Base-by-base conservation (phyloP, 768 basidiomycete genomes). In the Hygrophorus russula region DNA sequence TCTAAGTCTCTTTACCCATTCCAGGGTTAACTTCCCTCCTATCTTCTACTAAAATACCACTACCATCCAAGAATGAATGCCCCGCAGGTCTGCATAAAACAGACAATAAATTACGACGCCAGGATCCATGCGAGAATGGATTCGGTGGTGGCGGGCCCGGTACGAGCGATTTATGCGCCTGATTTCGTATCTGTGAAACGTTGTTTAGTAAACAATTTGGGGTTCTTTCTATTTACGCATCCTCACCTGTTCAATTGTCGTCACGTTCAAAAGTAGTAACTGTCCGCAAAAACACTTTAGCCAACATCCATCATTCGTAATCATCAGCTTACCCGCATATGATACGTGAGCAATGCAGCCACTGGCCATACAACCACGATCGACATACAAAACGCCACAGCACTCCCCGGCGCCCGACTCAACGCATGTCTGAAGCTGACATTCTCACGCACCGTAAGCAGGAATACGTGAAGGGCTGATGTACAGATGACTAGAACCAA, bases 201-300 rank as follows among this genome's bases (percentile, higher is more conserved):
- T 32, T 30, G 29, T 37, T 8, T 3, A 36, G 17, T 15, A 29
- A 9, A 36, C 4, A 45, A 15, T 19, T 7, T 24, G 30, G 13
- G 19, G 41, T 8, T 28, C 37, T 14, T 35, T 35, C 17, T 17
- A 17, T 35, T n/a, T 35, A 35, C 4, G 31, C 14, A 29, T 36
- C 56, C 77, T 60, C 59, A 85, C 84, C 74, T 91, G 89, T 65
- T 97, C 93, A 48, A 97, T 91, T n/a, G 92, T 97, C 7, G 93
- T 96, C 29, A 90, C 71, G 59, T 94, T 93, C 49, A 91, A 67
- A 27, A 91, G 58, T 42, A 94, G 63, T 38, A 97, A 70, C 82
- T 24, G 35, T 36, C 7, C 24, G 20, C 17, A 19, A 19, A 27
- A 48, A 38, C 31, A 46, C 13, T 12, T 32, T 14, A 20, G 46